A percentile compares a stretch with the other conserved stretches of the same genome.
These are phyloP conservation scores for Chaetomium olivaceum DNA, from an alignment of 2,329 filamentous ascomycete genomes.

Conservation along the genomic window DNA sequence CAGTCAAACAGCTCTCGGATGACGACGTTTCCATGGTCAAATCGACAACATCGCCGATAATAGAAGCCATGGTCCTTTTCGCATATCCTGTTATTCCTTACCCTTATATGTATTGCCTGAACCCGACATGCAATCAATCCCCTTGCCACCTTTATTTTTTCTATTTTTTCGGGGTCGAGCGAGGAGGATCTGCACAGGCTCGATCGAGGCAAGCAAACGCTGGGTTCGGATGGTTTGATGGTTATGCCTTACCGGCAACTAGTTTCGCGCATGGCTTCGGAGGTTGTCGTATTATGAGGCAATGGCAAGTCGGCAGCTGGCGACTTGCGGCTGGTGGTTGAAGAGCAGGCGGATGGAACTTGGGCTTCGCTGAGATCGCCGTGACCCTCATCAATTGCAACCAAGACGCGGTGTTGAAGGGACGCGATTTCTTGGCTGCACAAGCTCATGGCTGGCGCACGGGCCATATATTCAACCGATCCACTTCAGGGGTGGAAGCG, in stretches of 20 bases:
- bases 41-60: conserved; percentile 16
- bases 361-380: conserved; percentile 6
- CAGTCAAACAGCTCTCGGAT: conserved; percentile 6
- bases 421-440: conserved; percentile 26
- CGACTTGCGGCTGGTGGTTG: not conserved
- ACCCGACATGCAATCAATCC: not conserved
- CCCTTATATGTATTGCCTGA: not conserved
- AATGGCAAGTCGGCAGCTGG: not conserved
- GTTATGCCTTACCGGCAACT: not conserved
- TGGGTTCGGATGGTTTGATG: not conserved
- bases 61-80: conserved; percentile 11
- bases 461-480: not conserved
- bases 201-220: not conserved
- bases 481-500: not conserved
- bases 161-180: not conserved
- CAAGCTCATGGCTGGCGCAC: not conserved
- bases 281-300: not conserved
- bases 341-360: not conserved
- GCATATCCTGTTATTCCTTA: conserved; percentile 3
- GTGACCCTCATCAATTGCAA: conserved; percentile 9
- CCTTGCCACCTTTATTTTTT: not conserved
- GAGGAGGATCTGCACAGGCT: not conserved
- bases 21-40: conserved; percentile 25
- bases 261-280: not conserved
- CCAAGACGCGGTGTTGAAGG: conserved; percentile 14